Conservation (phyloP, 73 alveolate species). For the Uronychia setigera region DNA sequence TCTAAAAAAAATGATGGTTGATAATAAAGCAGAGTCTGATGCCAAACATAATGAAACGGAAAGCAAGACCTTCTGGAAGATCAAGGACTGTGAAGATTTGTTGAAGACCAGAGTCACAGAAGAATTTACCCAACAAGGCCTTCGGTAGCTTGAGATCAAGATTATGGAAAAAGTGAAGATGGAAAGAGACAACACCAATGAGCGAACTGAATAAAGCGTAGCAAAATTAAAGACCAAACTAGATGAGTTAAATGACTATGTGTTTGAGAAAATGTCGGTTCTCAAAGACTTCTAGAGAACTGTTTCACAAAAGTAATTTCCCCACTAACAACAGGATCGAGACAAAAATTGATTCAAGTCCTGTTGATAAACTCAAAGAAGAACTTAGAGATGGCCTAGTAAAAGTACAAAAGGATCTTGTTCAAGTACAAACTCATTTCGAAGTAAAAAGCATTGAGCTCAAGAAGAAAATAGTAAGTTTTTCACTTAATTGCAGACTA, state of each 20-base stretch:
- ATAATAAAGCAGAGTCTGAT: background rate
- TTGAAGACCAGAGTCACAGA: slow-evolving; percentile 46
- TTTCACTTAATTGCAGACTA: background rate
- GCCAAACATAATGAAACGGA: background rate
- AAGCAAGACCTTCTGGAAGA: slow-evolving; percentile 47
- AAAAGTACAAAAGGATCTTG: background rate
- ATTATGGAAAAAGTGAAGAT: background rate
- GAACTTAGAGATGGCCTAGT: background rate
- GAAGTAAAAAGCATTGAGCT: background rate
- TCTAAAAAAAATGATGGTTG: background rate
- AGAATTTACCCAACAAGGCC: background rate
- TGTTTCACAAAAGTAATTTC: background rate
- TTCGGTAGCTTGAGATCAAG: background rate
- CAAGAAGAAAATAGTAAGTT: background rate
- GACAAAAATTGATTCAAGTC: background rate
- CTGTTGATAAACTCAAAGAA: background rate
- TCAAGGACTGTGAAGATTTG: slow-evolving; percentile 58
- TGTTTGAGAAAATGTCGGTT: background rate
- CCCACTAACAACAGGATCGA: background rate
- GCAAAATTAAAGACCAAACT: background rate
- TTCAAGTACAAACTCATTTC: background rate
- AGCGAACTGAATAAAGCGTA: background rate
- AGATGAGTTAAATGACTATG: background rate
- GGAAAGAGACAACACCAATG: background rate
- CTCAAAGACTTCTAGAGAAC: background rate